These are phyloP conservation scores for Zasmidium cellare DNA, from an alignment of 2,329 filamentous ascomycete genomes.

Conservation along the genomic window DNA sequence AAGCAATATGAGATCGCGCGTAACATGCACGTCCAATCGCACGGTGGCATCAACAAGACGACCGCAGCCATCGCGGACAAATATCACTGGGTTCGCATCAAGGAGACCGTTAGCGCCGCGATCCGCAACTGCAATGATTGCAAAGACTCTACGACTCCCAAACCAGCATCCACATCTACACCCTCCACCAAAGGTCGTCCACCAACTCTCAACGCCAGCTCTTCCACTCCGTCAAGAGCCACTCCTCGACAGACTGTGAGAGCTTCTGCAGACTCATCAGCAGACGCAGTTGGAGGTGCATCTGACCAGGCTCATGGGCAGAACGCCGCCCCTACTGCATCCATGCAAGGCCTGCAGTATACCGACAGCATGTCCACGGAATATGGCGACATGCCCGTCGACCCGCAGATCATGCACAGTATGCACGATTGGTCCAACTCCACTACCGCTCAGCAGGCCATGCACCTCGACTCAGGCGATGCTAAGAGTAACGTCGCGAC, in stretches of 20 bases:
- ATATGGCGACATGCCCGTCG: conserved; percentile 57
- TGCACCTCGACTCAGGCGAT: background rate
- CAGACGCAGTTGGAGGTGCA: conserved; percentile 11
- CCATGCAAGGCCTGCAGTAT: conserved; percentile 38
- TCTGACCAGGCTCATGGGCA: conserved; percentile 1
- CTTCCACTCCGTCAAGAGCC: background rate
- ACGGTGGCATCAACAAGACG: conserved; percentile 97
- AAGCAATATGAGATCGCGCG: conserved; percentile 88
- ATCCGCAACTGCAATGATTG: conserved; percentile 90
- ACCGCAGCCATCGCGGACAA: conserved; percentile 90
- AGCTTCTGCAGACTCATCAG: conserved; percentile 13
- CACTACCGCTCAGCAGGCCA: background rate
- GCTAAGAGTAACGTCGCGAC: background rate
- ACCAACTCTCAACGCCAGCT: background rate
- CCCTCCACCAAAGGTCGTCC: background rate
- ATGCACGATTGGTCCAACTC: conserved; percentile 6
- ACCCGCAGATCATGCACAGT: conserved; percentile 59
- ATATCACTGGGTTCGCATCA: conserved; percentile 97
- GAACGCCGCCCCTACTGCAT: conserved; percentile 19
- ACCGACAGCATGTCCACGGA: conserved; percentile 27
- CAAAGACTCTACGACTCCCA: conserved; percentile 65
- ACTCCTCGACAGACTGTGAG: conserved; percentile 11
- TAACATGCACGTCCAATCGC: conserved; percentile 69
- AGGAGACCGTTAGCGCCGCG: conserved; percentile 92
- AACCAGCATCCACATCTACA: conserved; percentile 2